Conservation (phyloP, 2,329 filamentous ascomycete species). For the Diaporthe humulicola region DNA sequence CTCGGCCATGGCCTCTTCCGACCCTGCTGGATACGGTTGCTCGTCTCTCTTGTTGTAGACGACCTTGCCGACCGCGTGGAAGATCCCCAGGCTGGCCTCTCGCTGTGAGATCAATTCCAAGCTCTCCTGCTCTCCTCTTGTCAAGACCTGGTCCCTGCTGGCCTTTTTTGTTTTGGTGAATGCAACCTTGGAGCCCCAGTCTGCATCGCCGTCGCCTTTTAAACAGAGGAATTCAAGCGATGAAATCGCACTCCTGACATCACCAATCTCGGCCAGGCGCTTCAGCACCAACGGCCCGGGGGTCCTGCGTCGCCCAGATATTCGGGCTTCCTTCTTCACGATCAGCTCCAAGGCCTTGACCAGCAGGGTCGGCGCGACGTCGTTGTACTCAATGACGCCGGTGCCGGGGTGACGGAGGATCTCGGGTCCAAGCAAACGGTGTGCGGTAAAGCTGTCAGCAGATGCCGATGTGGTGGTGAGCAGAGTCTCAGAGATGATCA, state of each 20-base stretch:
- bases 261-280: constrained; percentile 85
- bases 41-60: constrained; percentile 94
- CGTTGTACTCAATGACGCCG: constrained; percentile 90
- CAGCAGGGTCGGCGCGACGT: constrained; percentile 87
- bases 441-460: constrained; percentile 92
- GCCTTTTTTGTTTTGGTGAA: constrained; percentile 78
- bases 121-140: constrained; percentile 82
- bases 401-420: constrained; percentile 86
- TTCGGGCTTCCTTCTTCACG: constrained; percentile 86
- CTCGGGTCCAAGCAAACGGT: constrained; percentile 88
- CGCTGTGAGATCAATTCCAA: constrained; percentile 86
- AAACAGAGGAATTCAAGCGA: constrained; percentile 93
- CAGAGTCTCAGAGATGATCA: constrained; percentile 92
- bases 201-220: constrained; percentile 79
- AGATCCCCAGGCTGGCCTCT: constrained; percentile 92
- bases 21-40: constrained; percentile 51
- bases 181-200: constrained; percentile 81
- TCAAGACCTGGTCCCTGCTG: constrained; percentile 71
- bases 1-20: constrained; percentile 60
- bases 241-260: constrained; percentile 92
- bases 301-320: constrained; percentile 80
- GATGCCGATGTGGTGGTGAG: constrained; percentile 87
- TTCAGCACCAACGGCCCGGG: constrained; percentile 85
- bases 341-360: constrained; percentile 86
- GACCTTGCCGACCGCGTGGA: constrained; percentile 95